phyloP scores from a whole-genome alignment of 257 asterid species.

The Gentiana straminea region DNA sequence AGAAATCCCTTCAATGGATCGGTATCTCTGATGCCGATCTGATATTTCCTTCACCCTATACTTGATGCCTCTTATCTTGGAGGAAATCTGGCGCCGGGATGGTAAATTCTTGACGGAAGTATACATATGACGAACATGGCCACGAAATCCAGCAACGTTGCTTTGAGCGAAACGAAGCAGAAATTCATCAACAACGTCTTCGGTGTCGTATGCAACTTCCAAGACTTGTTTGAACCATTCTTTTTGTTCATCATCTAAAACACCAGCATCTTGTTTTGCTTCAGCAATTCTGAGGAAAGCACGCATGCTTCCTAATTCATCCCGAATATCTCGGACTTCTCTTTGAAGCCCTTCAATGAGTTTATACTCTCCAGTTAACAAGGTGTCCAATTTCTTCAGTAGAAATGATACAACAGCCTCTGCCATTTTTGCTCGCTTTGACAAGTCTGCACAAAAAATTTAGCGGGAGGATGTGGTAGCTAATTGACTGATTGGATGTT shows the following conservation, averaged over 20 bases:
- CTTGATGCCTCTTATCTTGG: slow-evolving; percentile 12
- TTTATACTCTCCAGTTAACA: neutral
- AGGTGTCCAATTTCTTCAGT: no score
- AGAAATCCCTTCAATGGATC: no score
- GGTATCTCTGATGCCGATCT: no score
- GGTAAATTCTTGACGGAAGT: slow-evolving; percentile 9
- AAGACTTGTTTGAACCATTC: slow-evolving; percentile 10
- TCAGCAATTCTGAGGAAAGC: slow-evolving; percentile 15
- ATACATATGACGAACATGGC: slow-evolving; percentile 1
- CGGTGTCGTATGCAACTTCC: slow-evolving; percentile 10
- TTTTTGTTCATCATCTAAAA: neutral
- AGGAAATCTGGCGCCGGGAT: slow-evolving; percentile 14
- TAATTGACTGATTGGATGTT: no score
- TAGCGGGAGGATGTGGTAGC: no score
- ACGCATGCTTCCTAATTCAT: slow-evolving; percentile 9
- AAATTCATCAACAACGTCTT: slow-evolving; percentile 18
- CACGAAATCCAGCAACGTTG: slow-evolving; percentile 2
- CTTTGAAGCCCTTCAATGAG: neutral
- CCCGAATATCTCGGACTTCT: slow-evolving; percentile 8
- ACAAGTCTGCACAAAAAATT: no score
- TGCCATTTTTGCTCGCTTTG: no score
- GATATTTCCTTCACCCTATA: neutral
- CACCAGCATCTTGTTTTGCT: neutral
- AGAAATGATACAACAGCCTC: no score
- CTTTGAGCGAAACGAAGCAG: slow-evolving; percentile 5